Conservation (phyloP, 768 basidiomycete species). For the Boletus barrowsii region DNA sequence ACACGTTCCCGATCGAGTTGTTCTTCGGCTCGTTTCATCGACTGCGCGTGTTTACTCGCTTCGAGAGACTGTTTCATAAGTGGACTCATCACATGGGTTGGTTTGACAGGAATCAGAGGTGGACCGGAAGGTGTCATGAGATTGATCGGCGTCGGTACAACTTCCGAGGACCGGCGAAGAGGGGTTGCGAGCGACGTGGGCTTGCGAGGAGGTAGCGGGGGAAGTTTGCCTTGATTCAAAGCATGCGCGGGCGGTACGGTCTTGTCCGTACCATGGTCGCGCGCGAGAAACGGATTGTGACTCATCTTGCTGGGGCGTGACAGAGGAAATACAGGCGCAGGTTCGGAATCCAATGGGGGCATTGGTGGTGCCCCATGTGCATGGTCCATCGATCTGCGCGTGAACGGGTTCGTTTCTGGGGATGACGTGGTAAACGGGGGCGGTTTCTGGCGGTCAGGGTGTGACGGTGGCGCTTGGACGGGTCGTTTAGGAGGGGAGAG, state of each 20-base stretch:
- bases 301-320: conserved; percentile 22
- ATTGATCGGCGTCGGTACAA: background rate
- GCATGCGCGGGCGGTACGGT: background rate
- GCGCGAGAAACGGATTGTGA: conserved; percentile 32
- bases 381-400: conserved; percentile 20
- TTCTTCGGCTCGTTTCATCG: conserved; percentile 65
- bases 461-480: conserved; percentile 25
- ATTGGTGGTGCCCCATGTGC: background rate
- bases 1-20: conserved; percentile 68
- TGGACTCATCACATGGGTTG: conserved; percentile 52
- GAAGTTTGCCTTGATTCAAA: conserved; percentile 20
- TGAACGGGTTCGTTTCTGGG: conserved; percentile 30
- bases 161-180: conserved; percentile 22
- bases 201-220: conserved; percentile 37
- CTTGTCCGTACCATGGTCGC: conserved; percentile 19
- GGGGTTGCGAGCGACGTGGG: conserved; percentile 21
- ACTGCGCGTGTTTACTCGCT: conserved; percentile 69
- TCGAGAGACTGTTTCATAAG: conserved; percentile 74
- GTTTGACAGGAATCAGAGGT: conserved; percentile 24
- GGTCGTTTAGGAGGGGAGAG: conserved; percentile 24
- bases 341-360: conserved; percentile 7
- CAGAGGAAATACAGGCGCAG: background rate
- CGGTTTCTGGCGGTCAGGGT: conserved; percentile 27
- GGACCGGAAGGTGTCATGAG: conserved; percentile 5
- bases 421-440: conserved; percentile 19